phyloP scores from a whole-genome alignment of 768 basidiomycete species.

The Hortiboletus flavorubellus region DNA sequence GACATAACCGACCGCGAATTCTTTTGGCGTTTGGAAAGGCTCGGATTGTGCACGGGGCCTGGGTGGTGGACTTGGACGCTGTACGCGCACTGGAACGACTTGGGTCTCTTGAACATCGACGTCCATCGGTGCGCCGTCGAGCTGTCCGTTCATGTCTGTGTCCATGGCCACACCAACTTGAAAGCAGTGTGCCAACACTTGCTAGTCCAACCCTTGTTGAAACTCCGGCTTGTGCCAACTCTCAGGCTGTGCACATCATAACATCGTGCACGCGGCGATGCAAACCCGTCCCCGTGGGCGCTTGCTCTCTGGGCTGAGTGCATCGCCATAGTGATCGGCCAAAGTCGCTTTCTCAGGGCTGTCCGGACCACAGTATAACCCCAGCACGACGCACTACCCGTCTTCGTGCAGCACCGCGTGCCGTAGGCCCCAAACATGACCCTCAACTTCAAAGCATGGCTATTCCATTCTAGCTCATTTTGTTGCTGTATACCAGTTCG shows the following conservation, averaged over 20 bases:
- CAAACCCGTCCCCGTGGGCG: not conserved
- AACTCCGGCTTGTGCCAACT: slow-evolving; percentile 14
- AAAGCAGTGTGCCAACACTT: slow-evolving; percentile 1
- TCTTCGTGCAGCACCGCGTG: not conserved
- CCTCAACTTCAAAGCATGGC: slow-evolving; percentile 41
- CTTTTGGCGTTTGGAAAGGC: slow-evolving; percentile 25
- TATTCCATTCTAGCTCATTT: slow-evolving; percentile 51
- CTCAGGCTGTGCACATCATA: slow-evolving; percentile 2
- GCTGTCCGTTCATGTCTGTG: slow-evolving; percentile 19
- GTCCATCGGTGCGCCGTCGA: slow-evolving; percentile 25
- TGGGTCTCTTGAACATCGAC: slow-evolving; percentile 21
- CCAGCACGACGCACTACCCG: not conserved
- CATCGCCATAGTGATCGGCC: slow-evolving; percentile 14
- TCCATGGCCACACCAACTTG: not conserved
- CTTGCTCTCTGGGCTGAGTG: not conserved
- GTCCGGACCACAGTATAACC: not conserved
- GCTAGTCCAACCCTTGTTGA: slow-evolving; percentile 8
- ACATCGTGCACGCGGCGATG: not conserved
- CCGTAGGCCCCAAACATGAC: slow-evolving; percentile 30
- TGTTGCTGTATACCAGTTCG: slow-evolving; percentile 66
- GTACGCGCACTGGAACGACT: not conserved
- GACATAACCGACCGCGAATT: slow-evolving; percentile 69
- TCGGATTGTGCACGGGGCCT: slow-evolving; percentile 29
- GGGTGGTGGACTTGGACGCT: slow-evolving; percentile 20
- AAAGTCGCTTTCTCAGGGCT: no score